Evolutionary conservation across 2,329 filamentous ascomycete genomes (phyloP).

Genomic region (Sporothrix mexicana): DNA sequence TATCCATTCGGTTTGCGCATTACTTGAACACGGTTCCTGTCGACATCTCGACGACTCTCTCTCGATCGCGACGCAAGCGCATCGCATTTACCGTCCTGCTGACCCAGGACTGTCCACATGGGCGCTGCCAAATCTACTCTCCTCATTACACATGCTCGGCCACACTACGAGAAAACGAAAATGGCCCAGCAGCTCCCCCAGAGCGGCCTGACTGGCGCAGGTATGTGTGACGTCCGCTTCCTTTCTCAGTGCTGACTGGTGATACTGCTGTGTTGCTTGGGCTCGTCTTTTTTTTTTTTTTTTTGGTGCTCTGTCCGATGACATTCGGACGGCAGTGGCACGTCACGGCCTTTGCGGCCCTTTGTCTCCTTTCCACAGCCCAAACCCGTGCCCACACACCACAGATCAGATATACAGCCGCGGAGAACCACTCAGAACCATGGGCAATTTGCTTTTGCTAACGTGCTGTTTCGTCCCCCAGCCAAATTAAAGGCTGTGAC

Average conservation of each 20-base stretch:
- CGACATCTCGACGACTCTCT: neutral
- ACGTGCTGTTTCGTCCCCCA: constrained; percentile 44
- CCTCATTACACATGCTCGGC: constrained; percentile 34
- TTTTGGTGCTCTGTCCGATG: neutral
- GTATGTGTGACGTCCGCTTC: constrained; percentile 45
- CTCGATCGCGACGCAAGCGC: neutral
- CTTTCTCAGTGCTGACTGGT: neutral
- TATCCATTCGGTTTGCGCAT: neutral
- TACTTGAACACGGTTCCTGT: neutral
- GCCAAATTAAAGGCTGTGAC: constrained; percentile 73
- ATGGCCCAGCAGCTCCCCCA: constrained; percentile 38
- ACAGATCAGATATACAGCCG: neutral
- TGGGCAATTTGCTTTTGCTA: neutral
- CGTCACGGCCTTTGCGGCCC: constrained; percentile 24
- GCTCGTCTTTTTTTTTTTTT: neutral
- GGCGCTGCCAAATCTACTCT: constrained; percentile 38
- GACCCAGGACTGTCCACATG: constrained; percentile 33
- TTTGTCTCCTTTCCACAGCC: constrained; percentile 19
- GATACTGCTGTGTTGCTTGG: neutral
- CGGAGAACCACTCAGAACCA: neutral
- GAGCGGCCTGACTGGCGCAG: constrained; percentile 50
- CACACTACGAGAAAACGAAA: constrained; percentile 32
- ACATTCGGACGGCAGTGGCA: constrained; percentile 6
- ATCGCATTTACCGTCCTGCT: constrained; percentile 7
- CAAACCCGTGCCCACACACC: neutral